phyloP scores from a whole-genome alignment of 1,139 yeast species.

The Yamadazyma kanchanaburiensis region DNA sequence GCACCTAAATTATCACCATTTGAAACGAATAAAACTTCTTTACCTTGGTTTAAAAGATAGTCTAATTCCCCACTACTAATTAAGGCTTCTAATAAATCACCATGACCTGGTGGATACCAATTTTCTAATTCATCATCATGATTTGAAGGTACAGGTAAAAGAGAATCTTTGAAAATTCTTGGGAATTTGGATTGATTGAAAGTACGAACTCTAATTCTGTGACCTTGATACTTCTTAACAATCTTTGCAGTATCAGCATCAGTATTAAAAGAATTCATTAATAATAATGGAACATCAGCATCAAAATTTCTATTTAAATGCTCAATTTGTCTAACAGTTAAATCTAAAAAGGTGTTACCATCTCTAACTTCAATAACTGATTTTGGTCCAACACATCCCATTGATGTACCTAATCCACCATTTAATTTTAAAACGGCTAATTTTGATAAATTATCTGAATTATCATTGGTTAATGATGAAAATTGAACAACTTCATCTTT shows the following conservation, averaged over 20 bases:
- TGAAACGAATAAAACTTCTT: slow-evolving; percentile 91
- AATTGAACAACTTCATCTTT: slow-evolving; percentile 88
- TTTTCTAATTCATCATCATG: slow-evolving; percentile 72
- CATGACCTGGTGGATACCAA: slow-evolving; percentile 99
- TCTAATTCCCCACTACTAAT: slow-evolving; percentile 91
- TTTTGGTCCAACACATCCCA: slow-evolving; percentile 99
- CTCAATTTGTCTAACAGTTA: slow-evolving; percentile 95
- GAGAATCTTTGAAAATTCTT: slow-evolving; percentile 89
- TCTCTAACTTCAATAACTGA: slow-evolving; percentile 98
- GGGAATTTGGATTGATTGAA: slow-evolving; percentile 98
- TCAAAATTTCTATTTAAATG: slow-evolving; percentile 87
- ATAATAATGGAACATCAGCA: slow-evolving; percentile 90
- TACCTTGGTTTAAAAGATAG: slow-evolving; percentile 85
- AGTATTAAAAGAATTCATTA: slow-evolving; percentile 98
- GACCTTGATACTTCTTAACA: slow-evolving; percentile 95
- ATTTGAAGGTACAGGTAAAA: slow-evolving; percentile 86
- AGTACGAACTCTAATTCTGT: slow-evolving; percentile 90
- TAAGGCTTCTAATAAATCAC: slow-evolving; percentile 91
- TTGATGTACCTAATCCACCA: slow-evolving; percentile 98
- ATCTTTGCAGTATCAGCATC: slow-evolving; percentile 94
- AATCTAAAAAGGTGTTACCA: slow-evolving; percentile 93
- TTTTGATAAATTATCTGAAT: slow-evolving; percentile 58
- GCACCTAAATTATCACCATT: slow-evolving; percentile 99
- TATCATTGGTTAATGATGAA: slow-evolving; percentile 40
- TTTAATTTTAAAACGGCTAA: slow-evolving; percentile 93